Base-by-base conservation (phyloP, 306 rosid genomes). In the Trifolium subterraneum region DNA sequence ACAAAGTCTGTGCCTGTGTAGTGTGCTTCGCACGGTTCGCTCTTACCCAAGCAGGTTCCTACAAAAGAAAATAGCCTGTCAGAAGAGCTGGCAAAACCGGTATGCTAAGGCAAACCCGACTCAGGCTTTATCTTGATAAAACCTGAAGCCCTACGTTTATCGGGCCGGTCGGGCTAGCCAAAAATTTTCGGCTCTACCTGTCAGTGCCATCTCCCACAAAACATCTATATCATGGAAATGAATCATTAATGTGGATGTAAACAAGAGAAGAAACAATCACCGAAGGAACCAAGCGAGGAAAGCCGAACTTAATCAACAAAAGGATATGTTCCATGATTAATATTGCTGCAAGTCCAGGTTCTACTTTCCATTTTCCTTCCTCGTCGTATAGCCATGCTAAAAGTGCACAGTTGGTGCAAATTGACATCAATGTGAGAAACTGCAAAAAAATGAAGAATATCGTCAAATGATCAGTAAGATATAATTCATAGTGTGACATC, bases 31-130 rank as follows among this genome's bases (percentile, higher is more conserved):
- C 87, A 0, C 99, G 98, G 80, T 78, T 82, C 18, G 96, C 99
- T 84, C 77, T 86, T 20, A 94, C 98, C 99, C 99, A 95, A 14
- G 96, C 99, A 8, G 99, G 99, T 81, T 95, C 99, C 99, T 95
- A 83, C 50, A 83, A 69, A 68, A 47, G 16, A 56, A 82, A 64
- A 74, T 69, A 42, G 20, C 7, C 0, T 54, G 61, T 54, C 8
- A 54, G 14, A 5, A 54, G 29, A 54, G 27, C 60, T 54, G 60
- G 27, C 18, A 54, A 54, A 29, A 22, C 25, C 25, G 25, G 25
- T 2, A 22, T 22, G 25, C 25, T 22, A 22, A 22, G 25, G 25
- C 25, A 22, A 22, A 22, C 25, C 25, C 25, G 25, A 22, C 25
- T 22, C 25, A 22, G 25, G 25, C 25, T 22, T 22, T 22, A 22